These are phyloP conservation scores for Rhodotorula babjevae DNA, from an alignment of 768 basidiomycete genomes.

Conservation along the genomic window DNA sequence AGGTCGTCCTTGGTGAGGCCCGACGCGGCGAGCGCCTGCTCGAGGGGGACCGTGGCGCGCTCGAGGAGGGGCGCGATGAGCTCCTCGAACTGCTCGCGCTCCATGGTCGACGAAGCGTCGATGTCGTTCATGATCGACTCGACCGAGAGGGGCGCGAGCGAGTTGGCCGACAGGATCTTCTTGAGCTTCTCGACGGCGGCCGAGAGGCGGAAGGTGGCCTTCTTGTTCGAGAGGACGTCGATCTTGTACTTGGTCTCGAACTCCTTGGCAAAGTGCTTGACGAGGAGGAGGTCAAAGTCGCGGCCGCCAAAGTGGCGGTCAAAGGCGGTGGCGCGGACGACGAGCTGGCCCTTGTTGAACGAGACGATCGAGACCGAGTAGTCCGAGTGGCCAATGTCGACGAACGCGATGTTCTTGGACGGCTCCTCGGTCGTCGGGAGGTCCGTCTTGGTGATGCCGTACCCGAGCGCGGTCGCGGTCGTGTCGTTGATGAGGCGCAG, in stretches of 20 bases:
- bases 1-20: conserved; percentile 77
- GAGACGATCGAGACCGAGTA: conserved; percentile 81
- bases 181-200: conserved; percentile 90
- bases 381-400: conserved; percentile 91
- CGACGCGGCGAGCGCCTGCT: conserved; percentile 72
- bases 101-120: conserved; percentile 80
- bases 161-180: conserved; percentile 91
- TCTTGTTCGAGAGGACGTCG: conserved; percentile 83
- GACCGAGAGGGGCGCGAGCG: conserved; percentile 80
- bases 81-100: conserved; percentile 72
- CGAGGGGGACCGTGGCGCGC: conserved; percentile 68
- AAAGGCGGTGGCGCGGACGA: conserved; percentile 80
- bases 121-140: conserved; percentile 95
- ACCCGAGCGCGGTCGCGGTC: conserved; percentile 91
- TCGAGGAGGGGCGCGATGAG: conserved; percentile 72
- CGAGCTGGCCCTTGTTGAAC: conserved; percentile 88
- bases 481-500: conserved; percentile 96
- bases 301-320: conserved; percentile 92
- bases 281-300: conserved; percentile 87
- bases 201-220: conserved; percentile 83
- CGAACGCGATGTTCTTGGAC: conserved; percentile 82
- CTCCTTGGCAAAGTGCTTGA: conserved; percentile 79
- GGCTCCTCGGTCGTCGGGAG: conserved; percentile 72
- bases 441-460: conserved; percentile 98
- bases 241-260: conserved; percentile 98